A percentile compares a stretch with the other conserved stretches of the same genome.
These are phyloP conservation scores for Rosa rugosa DNA, from an alignment of 306 rosid genomes.

Conservation along the genomic window DNA sequence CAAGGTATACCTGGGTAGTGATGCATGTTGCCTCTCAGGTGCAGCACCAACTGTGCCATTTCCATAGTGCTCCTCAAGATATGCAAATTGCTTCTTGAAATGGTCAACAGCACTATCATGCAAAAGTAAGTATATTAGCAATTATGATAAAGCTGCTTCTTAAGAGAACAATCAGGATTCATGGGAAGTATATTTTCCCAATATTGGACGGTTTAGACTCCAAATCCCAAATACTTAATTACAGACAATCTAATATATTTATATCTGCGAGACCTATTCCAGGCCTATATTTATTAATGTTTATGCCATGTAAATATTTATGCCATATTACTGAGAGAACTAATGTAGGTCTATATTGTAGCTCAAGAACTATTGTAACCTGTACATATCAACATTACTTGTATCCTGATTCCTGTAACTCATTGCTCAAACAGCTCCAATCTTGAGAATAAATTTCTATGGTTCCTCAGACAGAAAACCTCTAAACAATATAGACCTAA, in stretches of 20 bases:
- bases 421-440: background rate
- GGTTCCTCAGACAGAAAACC: background rate
- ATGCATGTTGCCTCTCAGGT: conserved; percentile 95
- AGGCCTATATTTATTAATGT: background rate
- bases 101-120: conserved; percentile 89
- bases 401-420: background rate
- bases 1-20: conserved; percentile 74
- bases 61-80: conserved; percentile 92
- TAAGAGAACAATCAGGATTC: background rate
- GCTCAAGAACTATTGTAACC: background rate
- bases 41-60: conserved; percentile 80
- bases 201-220: background rate
- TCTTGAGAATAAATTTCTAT: background rate
- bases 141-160: background rate
- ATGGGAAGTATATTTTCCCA: background rate
- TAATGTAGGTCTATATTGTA: background rate
- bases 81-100: conserved; percentile 98
- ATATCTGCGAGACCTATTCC: background rate
- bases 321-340: background rate
- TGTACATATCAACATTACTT: background rate
- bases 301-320: no score
- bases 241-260: background rate
- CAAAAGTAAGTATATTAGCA: conserved; percentile 11
- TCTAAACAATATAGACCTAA: background rate
- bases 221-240: background rate